Base-by-base conservation (phyloP, 2,329 filamentous ascomycete species). In the Ophiocordyceps camponoti-saundersi region DNA sequence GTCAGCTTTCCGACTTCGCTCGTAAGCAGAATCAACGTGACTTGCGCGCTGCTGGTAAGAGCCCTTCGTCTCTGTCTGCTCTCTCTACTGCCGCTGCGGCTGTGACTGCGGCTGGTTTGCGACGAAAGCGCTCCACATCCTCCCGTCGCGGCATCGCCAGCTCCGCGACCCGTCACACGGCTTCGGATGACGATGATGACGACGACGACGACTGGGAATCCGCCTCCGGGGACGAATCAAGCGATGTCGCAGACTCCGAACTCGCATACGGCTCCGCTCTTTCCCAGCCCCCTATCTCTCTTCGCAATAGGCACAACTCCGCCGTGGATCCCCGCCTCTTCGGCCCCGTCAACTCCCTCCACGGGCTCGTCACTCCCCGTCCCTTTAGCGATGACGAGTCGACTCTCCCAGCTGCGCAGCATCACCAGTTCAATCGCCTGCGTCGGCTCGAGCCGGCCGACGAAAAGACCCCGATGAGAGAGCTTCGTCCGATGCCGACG, bases 401-500 rank as follows among this genome's bases (percentile, higher is more conserved):
- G 43, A 44, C 58, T 52, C 34, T 32, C 13, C 43, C 51, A 2
- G 20, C 59, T 51, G 26, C 61, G 70, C 11, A 53, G 29, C 46
- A 50, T 32, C 49, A 45, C 12, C 47, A 52, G 21, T 53, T 53
- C 49, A 52, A 47, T 43, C 51, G 41, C 29, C 49, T 41, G 46
- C 56, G 52, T 29, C 53, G 56, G 29, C 54, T 55, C 26, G 52
- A 53, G n/a, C 52, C 53, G 7, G 49, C 51, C 23, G 36, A 50
- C n/a, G 47, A 45, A 7, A 54, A 51, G 41, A 53, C 53, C 18
- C 57, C 59, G 7, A 65, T 85, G 63, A 79, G 81, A 55, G 71
- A 75, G 29, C 74, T 86, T 32, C 80, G 80, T 53, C 77, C 85
- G 8, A 65, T 81, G 30, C 75, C 80, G 5, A 80, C 80, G 1